These are phyloP conservation scores for Borovskyia barvae DNA, from an alignment of 208 protist species.

Conservation along the genomic window DNA sequence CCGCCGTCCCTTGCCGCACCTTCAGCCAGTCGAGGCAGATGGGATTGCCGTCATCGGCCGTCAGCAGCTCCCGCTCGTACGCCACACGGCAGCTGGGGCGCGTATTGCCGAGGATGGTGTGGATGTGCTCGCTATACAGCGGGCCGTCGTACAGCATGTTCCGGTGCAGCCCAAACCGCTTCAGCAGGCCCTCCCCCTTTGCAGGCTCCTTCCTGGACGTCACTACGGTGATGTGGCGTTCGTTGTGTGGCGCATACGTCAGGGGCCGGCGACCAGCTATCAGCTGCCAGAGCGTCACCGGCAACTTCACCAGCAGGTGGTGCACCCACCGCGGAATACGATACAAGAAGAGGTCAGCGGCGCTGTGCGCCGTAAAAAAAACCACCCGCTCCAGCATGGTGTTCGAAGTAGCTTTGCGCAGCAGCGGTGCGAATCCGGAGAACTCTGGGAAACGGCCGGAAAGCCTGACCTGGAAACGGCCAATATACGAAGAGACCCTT, in stretches of 20 bases:
- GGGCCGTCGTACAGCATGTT: constrained; percentile 43
- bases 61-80: constrained; percentile 48
- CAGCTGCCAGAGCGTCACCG: constrained; percentile 30
- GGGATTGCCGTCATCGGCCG: constrained; percentile 47
- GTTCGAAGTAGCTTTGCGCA: background rate
- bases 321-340: constrained; percentile 25
- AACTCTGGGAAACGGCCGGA: no score
- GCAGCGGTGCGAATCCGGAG: background rate
- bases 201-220: background rate
- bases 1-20: constrained; percentile 1
- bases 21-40: constrained; percentile 62
- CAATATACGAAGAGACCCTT: no score
- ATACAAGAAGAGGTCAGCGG: constrained; percentile 33
- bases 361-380: constrained; percentile 19
- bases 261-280: constrained; percentile 18
- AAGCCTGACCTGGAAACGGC: no score
- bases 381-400: constrained; percentile 27
- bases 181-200: constrained; percentile 1
- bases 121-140: constrained; percentile 60
- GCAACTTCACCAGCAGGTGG: constrained; percentile 29
- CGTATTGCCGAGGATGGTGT: constrained; percentile 45
- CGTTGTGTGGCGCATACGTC: constrained; percentile 16
- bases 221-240: constrained; percentile 28
- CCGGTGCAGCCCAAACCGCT: constrained; percentile 31
- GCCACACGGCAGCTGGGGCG: constrained; percentile 24